Evolutionary conservation across 2,329 filamentous ascomycete genomes (phyloP), one percentile per base, ranked within the genome.

Genomic region (Phaeosphaeria sp.): DNA sequence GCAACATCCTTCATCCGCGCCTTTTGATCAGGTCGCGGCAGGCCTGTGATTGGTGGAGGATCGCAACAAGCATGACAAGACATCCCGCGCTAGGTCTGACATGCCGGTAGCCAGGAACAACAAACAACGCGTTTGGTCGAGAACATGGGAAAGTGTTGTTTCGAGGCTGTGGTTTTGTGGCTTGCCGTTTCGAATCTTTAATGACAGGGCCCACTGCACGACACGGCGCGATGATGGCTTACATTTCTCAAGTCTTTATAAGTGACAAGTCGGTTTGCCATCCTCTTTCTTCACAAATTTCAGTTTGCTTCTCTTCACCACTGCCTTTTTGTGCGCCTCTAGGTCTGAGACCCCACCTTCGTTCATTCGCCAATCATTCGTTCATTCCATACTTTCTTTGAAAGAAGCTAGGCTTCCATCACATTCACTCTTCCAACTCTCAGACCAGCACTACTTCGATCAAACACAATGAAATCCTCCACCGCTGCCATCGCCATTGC

Each of bases 401-500:
- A 54, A 58, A 61, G 67, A 74, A 72, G 71, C 72, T 71, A 75
- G 68, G 53, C 69, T 73, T 74, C 69, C 55, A 48, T 57, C 65
- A 56, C 62, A 58, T 61, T 66, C 67, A 60, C 65, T 67, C 57
- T 62, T 50, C 55, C 55, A 58, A 52, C 54, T 50, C 22, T 51
- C n/a, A 43, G 41, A 11, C 50, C 42, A 43, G 51, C 61, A 54
- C 57, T 55, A 50, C 56, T 51, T 23, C 56, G 56, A 57, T 64
- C 61, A 46, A 51, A 54, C 71, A 79, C 65, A 62, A 81, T 80
- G 80, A 80, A 81, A 74, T 74, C 77, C 50, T 72, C 77, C 66
- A 71, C 76, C 52, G 68, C 80, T 60, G 73, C 78, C 57, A 64
- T 81, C 60, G 68, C 66, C 63, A 60, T 82, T 52, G 77, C 80